These are phyloP conservation scores for Mycena floridula DNA, from an alignment of 768 basidiomycete genomes.

Conservation along the genomic window DNA sequence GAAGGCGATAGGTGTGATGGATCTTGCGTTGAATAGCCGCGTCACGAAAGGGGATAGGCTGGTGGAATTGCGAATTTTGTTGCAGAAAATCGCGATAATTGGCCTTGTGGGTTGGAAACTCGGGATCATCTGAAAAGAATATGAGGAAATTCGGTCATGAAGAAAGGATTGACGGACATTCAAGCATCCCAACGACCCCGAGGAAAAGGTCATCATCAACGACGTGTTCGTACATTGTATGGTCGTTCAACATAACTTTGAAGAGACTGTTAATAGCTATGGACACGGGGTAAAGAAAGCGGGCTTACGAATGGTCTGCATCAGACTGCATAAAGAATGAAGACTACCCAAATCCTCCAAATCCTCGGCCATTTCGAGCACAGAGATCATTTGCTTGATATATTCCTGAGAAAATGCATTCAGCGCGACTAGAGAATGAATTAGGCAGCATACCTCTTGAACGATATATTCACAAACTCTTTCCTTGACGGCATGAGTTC, in stretches of 20 bases:
- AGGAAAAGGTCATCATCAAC: slow-evolving; percentile 89
- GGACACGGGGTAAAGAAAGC: slow-evolving; percentile 8
- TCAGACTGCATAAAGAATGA: slow-evolving; percentile 84
- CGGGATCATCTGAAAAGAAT: slow-evolving; percentile 74
- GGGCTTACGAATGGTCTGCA: slow-evolving; percentile 87
- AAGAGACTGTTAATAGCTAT: slow-evolving; percentile 6
- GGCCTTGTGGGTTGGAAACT: slow-evolving; percentile 94
- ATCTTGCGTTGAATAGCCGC: slow-evolving; percentile 75
- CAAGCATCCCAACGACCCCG: slow-evolving; percentile 92
- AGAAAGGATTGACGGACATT: slow-evolving; percentile 59
- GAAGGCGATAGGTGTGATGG: slow-evolving; percentile 94
- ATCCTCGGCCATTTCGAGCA: slow-evolving; percentile 87
- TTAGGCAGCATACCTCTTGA: slow-evolving; percentile 53
- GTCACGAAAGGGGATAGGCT: slow-evolving; percentile 83
- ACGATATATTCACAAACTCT: slow-evolving; percentile 88
- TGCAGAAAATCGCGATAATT: slow-evolving; percentile 93
- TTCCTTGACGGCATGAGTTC: slow-evolving; percentile 71
- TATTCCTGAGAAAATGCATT: slow-evolving; percentile 53
- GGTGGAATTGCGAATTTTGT: slow-evolving; percentile 77
- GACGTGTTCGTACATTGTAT: slow-evolving; percentile 90
- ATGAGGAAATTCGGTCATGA: slow-evolving; percentile 8
- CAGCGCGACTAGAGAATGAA: not conserved
- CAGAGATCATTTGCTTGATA: slow-evolving; percentile 78
- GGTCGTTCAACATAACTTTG: slow-evolving; percentile 97
- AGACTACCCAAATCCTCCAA: slow-evolving; percentile 86